Percentiles rank a stretch among this genome's conserved stretches.
Evolutionary conservation across 2,329 filamentous ascomycete species (phyloP).

Genomic region (Aspergillus vadensis): DNA sequence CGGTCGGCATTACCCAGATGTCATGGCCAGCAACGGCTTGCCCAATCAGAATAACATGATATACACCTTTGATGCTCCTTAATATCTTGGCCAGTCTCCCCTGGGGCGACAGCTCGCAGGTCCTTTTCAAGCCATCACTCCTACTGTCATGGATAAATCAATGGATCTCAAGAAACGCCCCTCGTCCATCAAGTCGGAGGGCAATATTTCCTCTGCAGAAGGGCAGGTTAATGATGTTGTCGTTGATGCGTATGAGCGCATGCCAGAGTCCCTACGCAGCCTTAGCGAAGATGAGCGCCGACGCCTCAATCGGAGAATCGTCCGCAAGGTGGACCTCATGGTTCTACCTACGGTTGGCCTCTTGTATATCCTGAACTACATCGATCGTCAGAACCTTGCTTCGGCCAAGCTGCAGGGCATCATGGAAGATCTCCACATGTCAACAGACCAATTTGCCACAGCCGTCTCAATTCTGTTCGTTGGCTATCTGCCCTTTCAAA

Average conservation of each 20-base stretch:
- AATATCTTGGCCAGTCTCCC: slow-evolving; percentile 1
- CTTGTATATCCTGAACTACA: slow-evolving; percentile 46
- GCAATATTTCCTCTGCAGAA: slow-evolving; percentile 26
- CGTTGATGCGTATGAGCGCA: slow-evolving; percentile 18
- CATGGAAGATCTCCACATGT: slow-evolving; percentile 44
- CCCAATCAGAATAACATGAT: neutral
- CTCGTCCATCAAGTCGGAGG: slow-evolving; percentile 9
- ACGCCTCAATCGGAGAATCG: slow-evolving; percentile 26
- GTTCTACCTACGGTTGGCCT: slow-evolving; percentile 38
- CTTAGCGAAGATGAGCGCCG: slow-evolving; percentile 27
- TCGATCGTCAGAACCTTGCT: slow-evolving; percentile 44
- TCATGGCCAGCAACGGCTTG: neutral
- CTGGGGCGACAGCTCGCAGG: neutral
- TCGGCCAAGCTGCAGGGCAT: slow-evolving; percentile 46
- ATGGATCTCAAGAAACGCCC: slow-evolving; percentile 26
- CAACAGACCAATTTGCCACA: slow-evolving; percentile 36
- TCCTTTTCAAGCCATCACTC: too few species aligned
- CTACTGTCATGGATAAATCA: too few species aligned
- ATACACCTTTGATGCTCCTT: neutral
- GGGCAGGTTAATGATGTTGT: slow-evolving; percentile 21
- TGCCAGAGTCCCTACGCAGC: slow-evolving; percentile 29
- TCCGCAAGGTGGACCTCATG: slow-evolving; percentile 35
- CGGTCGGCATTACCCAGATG: neutral
- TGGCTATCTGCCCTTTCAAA: slow-evolving; percentile 33
- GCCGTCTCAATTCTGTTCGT: slow-evolving; percentile 32